phyloP scores from a whole-genome alignment of 331 rosid species.

The Telfairia occidentalis region DNA sequence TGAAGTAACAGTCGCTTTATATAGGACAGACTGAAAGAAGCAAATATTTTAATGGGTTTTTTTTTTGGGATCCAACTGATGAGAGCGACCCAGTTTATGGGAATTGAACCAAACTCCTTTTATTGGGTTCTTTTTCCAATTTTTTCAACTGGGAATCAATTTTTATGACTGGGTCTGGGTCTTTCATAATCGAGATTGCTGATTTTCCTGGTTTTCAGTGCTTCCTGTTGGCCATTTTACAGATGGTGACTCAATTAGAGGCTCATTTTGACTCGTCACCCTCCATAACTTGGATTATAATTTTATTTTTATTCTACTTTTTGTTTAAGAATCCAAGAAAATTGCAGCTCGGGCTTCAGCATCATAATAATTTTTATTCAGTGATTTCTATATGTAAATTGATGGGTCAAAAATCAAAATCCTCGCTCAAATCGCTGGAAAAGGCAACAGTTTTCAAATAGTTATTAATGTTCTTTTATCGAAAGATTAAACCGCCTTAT shows the following conservation, averaged over 20 bases:
- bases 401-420: neutral
- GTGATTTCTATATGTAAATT: neutral
- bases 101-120: neutral
- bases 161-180: neutral
- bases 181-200: constrained; percentile 18
- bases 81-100: neutral
- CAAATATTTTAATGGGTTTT: neutral
- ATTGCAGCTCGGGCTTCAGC: neutral
- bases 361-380: neutral
- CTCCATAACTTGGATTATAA: neutral
- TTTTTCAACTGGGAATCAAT: constrained; percentile 14
- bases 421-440: neutral
- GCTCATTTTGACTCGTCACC: neutral
- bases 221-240: constrained; percentile 4
- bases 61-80: neutral
- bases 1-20: constrained; percentile 21
- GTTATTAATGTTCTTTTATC: neutral
- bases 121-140: neutral
- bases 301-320: neutral
- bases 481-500: neutral
- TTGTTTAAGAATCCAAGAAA: neutral
- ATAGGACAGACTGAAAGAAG: neutral
- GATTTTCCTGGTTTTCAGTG: constrained; percentile 16
- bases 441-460: neutral
- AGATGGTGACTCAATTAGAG: constrained; percentile 4